Evolutionary conservation across 192 early-diverging fungal genomes (phyloP), one percentile per base, ranked within the genome.

Genomic region (Spizellomyces sp.): DNA sequence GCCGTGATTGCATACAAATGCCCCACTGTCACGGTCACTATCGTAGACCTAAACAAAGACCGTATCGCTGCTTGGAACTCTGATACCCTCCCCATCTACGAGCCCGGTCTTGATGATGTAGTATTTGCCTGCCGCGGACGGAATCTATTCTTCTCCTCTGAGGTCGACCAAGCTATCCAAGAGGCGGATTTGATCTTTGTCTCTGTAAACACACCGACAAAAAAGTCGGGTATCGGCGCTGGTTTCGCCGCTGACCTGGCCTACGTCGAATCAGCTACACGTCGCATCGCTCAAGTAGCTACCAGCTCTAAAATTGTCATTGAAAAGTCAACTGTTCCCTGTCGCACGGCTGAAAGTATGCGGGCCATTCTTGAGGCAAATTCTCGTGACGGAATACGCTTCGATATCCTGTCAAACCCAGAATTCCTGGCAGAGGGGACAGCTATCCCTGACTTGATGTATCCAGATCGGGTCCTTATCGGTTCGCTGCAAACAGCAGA

Each of bases 391-490:
- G 82, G 81, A 45, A 89, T 94, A 44, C 81, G 79, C 43, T 95
- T 97, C 75, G 87, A 90, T 66, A 94, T 97, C 58, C 82, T 95
- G 55, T 93, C 94, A 14, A 97, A 97, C 80, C 95, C 95, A 19
- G 95, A 97, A 84, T 97, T 97, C 81, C 86, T 97, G 69, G 93
- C 94, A 70, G 95, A 97, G 79, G 95, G 94, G 56, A 94, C 94
- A 17, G 94, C 94, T 19, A 88, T 96, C 59, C 80, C 73, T 21
- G 93, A 97, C 76, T 82, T 97, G 58, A 70, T 92, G 43, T 74
- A 87, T 70, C 95, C 95, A 10, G 95, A 96, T 81, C 90, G 95
- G 62, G 92, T 96, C 36, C 82, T 98, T 45, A 96, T 96, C 77
- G 93, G 94, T 69, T 87, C 88, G 43, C 81, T 90, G 58, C 87